A percentile compares a stretch with the other conserved stretches of the same genome.
These are phyloP conservation scores for Pyrenophora seminiperda DNA, from an alignment of 2,329 filamentous ascomycete genomes.

Conservation along the genomic window DNA sequence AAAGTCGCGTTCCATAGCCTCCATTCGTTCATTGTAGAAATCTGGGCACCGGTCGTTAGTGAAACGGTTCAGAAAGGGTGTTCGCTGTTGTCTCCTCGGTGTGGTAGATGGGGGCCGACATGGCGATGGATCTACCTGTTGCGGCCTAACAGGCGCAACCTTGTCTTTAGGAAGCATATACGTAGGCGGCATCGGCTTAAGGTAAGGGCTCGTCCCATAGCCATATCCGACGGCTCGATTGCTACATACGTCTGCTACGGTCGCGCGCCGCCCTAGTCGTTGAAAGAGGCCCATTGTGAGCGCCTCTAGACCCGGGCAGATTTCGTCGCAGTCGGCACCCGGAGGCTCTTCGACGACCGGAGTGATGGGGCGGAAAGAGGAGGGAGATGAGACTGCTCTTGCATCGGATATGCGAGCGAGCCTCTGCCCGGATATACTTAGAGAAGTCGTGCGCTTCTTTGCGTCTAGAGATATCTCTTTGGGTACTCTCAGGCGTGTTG, in stretches of 20 bases:
- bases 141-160: slow-evolving; percentile 28
- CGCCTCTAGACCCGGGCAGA: slow-evolving; percentile 32
- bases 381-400: slow-evolving; percentile 36
- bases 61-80: slow-evolving; percentile 70
- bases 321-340: slow-evolving; percentile 36
- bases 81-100: slow-evolving; percentile 48
- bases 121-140: slow-evolving; percentile 14
- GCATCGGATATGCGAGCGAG: slow-evolving; percentile 19
- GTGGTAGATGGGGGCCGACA: slow-evolving; percentile 25
- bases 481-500: slow-evolving; percentile 36
- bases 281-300: slow-evolving; percentile 39
- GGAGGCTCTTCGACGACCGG: slow-evolving; percentile 36
- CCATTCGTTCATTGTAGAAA: slow-evolving; percentile 79
- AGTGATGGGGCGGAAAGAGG: slow-evolving; percentile 27
- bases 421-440: slow-evolving; percentile 23
- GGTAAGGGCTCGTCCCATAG: slow-evolving; percentile 33
- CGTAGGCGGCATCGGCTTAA: slow-evolving; percentile 23
- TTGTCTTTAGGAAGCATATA: slow-evolving; percentile 35
- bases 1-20: slow-evolving; percentile 76
- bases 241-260: slow-evolving; percentile 23
- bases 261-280: no score
- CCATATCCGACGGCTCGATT: slow-evolving; percentile 32
- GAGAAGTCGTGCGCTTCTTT: slow-evolving; percentile 23
- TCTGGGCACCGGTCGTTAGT: slow-evolving; percentile 73
- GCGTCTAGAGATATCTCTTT: slow-evolving; percentile 32